phyloP scores from a whole-genome alignment of 2,329 filamentous ascomycete species.

The Aspergillus puulaauensis region DNA sequence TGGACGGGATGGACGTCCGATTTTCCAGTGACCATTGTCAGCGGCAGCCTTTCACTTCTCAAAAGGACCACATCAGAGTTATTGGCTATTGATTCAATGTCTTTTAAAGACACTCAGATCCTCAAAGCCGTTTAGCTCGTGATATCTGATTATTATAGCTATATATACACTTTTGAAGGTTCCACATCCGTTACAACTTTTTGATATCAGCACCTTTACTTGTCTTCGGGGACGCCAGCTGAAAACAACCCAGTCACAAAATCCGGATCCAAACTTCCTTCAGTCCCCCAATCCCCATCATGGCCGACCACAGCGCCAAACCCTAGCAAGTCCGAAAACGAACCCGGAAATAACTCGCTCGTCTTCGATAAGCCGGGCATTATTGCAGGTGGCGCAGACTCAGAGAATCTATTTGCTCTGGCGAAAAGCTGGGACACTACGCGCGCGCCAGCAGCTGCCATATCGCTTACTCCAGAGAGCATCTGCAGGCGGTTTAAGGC shows the following conservation, averaged over 20 bases:
- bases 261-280: background rate
- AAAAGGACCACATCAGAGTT: too few relatives aligned
- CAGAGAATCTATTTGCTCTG: background rate
- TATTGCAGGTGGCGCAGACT: background rate
- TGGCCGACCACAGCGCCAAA: background rate
- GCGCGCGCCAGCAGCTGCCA: constrained; percentile 7
- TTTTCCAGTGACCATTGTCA: too few relatives aligned
- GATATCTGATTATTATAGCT: too few relatives aligned
- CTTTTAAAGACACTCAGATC: too few relatives aligned
- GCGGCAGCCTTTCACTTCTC: too few relatives aligned
- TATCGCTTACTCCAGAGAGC: constrained; percentile 5
- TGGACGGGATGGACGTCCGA: too few relatives aligned
- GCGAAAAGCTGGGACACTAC: constrained; percentile 7
- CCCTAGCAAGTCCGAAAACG: background rate
- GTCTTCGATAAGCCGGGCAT: background rate
- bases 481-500: constrained; percentile 8
- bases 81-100: too few relatives aligned
- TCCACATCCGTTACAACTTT: too few relatives aligned
- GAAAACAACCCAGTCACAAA: background rate
- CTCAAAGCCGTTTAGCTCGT: too few relatives aligned
- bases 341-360: background rate
- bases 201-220: background rate
- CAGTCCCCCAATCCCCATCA: background rate
- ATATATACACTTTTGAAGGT: too few relatives aligned
- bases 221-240: background rate